Evolutionary conservation across 306 rosid species (phyloP).

Genomic region (Bauhinia variegata): DNA sequence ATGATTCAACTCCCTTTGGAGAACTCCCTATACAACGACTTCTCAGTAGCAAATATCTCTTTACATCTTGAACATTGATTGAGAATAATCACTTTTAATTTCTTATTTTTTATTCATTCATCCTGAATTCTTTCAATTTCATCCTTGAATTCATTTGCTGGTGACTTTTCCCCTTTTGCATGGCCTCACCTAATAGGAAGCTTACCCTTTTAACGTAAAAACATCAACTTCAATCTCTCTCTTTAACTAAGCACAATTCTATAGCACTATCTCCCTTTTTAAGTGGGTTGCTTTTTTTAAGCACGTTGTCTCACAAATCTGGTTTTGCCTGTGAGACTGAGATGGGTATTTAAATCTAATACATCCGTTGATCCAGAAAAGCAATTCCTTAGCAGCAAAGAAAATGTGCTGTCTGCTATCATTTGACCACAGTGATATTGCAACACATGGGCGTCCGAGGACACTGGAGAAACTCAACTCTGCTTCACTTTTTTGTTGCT

Average conservation of each 20-base stretch:
- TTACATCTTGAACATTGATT: too few relatives aligned
- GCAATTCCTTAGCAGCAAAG: conserved; percentile 40
- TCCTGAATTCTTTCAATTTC: neutral
- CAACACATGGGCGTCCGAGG: neutral
- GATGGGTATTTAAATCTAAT: conserved; percentile 1
- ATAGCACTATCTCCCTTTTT: conserved; percentile 12
- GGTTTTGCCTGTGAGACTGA: too few relatives aligned
- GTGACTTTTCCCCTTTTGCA: neutral
- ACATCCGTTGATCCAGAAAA: neutral
- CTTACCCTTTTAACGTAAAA: conserved; percentile 6
- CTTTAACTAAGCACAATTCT: neutral
- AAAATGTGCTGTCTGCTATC: conserved; percentile 12
- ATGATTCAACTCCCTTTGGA: conserved; percentile 1
- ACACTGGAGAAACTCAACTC: neutral
- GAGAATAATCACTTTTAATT: too few relatives aligned
- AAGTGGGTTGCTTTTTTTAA: neutral
- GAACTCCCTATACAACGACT: neutral
- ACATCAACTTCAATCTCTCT: conserved; percentile 12
- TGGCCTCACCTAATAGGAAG: conserved; percentile 2
- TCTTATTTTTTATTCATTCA: too few relatives aligned
- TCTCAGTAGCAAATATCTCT: too few relatives aligned
- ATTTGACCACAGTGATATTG: conserved; percentile 12
- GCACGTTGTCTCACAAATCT: neutral
- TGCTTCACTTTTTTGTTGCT: too few relatives aligned
- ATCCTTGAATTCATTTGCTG: too few relatives aligned